Evolutionary conservation across 495 filamentous ascomycete species (phyloP).

Genomic region (Neurospora sp.): DNA sequence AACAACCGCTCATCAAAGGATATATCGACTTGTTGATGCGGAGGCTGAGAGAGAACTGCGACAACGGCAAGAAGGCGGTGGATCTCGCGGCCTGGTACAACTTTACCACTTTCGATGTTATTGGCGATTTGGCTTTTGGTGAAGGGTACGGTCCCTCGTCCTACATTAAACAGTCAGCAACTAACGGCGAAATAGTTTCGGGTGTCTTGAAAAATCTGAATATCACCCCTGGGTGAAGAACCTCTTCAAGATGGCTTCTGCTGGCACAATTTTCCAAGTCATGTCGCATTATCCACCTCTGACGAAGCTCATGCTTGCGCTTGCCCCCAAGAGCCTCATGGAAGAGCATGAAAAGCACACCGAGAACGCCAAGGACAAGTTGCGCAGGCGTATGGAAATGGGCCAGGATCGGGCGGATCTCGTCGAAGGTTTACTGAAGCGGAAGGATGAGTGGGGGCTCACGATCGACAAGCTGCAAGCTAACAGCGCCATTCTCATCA

Average conservation of each 20-base stretch:
- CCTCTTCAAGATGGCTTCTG: conserved; percentile 33
- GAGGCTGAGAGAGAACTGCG: conserved; percentile 27
- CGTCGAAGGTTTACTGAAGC: conserved; percentile 39
- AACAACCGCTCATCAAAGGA: conserved; percentile 32
- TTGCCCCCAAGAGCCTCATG: conserved; percentile 13
- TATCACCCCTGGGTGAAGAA: conserved; percentile 46
- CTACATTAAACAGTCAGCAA: not conserved
- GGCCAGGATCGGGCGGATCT: conserved; percentile 34
- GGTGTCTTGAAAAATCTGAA: conserved; percentile 35
- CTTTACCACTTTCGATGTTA: conserved; percentile 51
- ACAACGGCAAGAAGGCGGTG: conserved; percentile 18
- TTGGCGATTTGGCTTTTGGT: conserved; percentile 51
- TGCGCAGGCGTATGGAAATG: conserved; percentile 30
- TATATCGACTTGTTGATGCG: conserved; percentile 39
- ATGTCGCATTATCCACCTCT: conserved; percentile 19
- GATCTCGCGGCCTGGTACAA: conserved; percentile 47
- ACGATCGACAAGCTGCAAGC: conserved; percentile 27
- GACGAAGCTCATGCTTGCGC: conserved; percentile 14
- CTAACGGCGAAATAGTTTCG: conserved; percentile 28
- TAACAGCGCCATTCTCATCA: conserved; percentile 34
- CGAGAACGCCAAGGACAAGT: conserved; percentile 26
- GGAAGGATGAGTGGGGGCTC: conserved; percentile 34
- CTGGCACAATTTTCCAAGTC: conserved; percentile 26
- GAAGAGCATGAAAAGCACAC: conserved; percentile 27
- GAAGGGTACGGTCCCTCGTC: conserved; percentile 19